A percentile compares a stretch with the other conserved stretches of the same genome.
Conservation (phyloP, 345 rosid species). For the thale cress (Arabidopsis thaliana) region DNA sequence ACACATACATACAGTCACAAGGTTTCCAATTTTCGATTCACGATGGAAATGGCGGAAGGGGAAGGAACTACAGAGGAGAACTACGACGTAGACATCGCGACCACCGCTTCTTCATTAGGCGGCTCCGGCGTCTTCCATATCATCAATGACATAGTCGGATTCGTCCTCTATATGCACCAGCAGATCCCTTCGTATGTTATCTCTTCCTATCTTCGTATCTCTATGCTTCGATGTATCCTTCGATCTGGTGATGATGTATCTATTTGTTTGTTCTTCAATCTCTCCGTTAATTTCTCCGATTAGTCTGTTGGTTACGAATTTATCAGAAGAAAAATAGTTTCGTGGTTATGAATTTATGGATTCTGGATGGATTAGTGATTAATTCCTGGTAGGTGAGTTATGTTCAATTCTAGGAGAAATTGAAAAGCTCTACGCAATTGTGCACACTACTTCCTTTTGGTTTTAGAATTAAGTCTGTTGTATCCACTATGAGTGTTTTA, state of each 20-base stretch:
- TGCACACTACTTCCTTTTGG: background rate
- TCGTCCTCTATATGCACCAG: slow-evolving; percentile 93
- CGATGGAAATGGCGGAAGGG: slow-evolving; percentile 48
- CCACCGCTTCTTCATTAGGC: slow-evolving; percentile 54
- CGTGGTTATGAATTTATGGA: background rate
- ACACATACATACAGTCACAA: background rate
- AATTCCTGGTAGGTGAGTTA: slow-evolving; percentile 19
- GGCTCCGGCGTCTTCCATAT: slow-evolving; percentile 64
- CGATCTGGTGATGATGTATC: slow-evolving; percentile 19
- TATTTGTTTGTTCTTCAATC: slow-evolving; percentile 14
- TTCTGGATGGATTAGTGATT: slow-evolving; percentile 8
- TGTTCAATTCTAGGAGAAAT: slow-evolving; percentile 10
- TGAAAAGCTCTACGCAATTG: background rate
- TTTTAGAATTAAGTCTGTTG: background rate
- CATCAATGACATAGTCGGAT: slow-evolving; percentile 66
- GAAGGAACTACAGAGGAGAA: slow-evolving; percentile 50
- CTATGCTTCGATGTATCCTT: slow-evolving; percentile 9
- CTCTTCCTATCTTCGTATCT: slow-evolving; percentile 11
- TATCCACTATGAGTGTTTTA: slow-evolving; percentile 6
- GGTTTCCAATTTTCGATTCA: slow-evolving; percentile 8
- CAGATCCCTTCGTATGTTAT: slow-evolving; percentile 85
- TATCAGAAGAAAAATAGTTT: background rate
- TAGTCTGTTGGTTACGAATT: too few species aligned
- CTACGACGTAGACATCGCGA: slow-evolving; percentile 54
- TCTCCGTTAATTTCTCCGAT: background rate